Evolutionary conservation across 345 rosid genomes (phyloP).

Genomic region (Pugionium cornutum): DNA sequence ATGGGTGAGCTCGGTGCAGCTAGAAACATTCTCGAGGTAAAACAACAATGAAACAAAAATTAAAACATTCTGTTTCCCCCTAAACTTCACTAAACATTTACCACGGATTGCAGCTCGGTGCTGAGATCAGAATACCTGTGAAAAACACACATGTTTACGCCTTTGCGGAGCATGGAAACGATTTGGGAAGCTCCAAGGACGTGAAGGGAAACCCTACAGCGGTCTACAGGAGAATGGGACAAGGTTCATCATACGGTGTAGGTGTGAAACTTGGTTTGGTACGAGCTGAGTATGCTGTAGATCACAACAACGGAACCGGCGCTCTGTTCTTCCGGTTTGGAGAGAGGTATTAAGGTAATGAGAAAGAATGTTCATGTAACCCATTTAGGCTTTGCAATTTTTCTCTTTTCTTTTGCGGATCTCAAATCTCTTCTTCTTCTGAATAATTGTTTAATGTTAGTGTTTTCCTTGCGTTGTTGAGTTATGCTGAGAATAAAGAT

Average conservation of each 20-base stretch:
- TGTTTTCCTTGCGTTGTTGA: neutral
- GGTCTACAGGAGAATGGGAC: constrained; percentile 87
- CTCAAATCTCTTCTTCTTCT: no score
- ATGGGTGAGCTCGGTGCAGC: constrained; percentile 99
- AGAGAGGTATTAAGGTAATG: constrained; percentile 69
- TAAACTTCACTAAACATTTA: neutral
- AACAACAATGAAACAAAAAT: neutral
- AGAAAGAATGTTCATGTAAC: constrained; percentile 22
- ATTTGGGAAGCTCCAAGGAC: constrained; percentile 90
- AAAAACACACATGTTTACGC: constrained; percentile 78
- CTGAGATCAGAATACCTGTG: constrained; percentile 88
- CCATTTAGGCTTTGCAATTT: constrained; percentile 13
- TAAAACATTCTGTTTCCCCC: constrained; percentile 3
- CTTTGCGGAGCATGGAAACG: constrained; percentile 95
- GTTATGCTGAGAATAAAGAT: neutral
- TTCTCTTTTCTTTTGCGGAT: neutral
- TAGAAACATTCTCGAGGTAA: constrained; percentile 85
- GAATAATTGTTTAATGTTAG: no score
- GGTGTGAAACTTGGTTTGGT: constrained; percentile 89
- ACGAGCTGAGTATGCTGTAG: constrained; percentile 93
- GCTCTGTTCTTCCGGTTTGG: constrained; percentile 94
- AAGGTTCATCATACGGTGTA: constrained; percentile 87
- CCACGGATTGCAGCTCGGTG: constrained; percentile 68
- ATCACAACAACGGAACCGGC: constrained; percentile 86
- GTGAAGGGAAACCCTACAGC: constrained; percentile 98